Percentiles rank a stretch among this genome's conserved stretches.
Evolutionary conservation across 2,329 filamentous ascomycete species (phyloP).

Genomic region (Aurifilum marmelostoma): DNA sequence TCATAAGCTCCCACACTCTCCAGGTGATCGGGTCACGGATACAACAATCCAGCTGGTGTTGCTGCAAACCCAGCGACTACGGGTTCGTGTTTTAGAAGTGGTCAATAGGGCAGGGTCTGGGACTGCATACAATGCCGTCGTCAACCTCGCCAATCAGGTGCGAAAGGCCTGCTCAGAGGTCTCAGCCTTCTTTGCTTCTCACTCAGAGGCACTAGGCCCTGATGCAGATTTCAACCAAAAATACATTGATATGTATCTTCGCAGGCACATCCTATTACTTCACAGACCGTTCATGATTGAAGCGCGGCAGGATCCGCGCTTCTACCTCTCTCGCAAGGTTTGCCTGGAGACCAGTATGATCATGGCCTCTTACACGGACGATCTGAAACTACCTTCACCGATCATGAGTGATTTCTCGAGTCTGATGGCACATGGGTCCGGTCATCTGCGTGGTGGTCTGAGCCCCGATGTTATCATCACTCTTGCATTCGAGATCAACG

Average conservation of each 20-base stretch:
- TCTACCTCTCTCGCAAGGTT: slow-evolving; percentile 34
- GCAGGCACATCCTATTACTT: slow-evolving; percentile 33
- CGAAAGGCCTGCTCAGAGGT: slow-evolving; percentile 33
- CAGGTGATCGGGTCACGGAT: slow-evolving; percentile 28
- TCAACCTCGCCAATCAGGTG: slow-evolving; percentile 29
- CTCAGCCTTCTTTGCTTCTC: slow-evolving; percentile 29
- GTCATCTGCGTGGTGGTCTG: slow-evolving; percentile 14
- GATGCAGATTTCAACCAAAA: slow-evolving; percentile 32
- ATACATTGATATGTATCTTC: slow-evolving; percentile 35
- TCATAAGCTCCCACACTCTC: neutral
- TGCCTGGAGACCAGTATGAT: slow-evolving; percentile 34
- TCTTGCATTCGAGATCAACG: slow-evolving; percentile 16
- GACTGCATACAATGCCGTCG: slow-evolving; percentile 28
- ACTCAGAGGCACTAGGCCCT: neutral
- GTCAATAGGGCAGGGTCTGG: slow-evolving; percentile 30
- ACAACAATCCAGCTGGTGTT: slow-evolving; percentile 33
- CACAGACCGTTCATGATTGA: slow-evolving; percentile 34
- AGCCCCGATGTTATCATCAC: slow-evolving; percentile 20
- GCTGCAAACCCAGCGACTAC: slow-evolving; percentile 31
- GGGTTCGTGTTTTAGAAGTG: slow-evolving; percentile 31
- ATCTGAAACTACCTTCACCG: slow-evolving; percentile 17
- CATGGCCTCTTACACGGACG: slow-evolving; percentile 32
- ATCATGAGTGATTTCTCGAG: slow-evolving; percentile 8
- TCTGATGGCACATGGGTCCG: slow-evolving; percentile 15
- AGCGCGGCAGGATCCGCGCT: slow-evolving; percentile 32